Evolutionary conservation across 176 grass and related monocot species (phyloP), one percentile per base, ranked within the genome.

Genomic region (Pontederia paniculata): DNA sequence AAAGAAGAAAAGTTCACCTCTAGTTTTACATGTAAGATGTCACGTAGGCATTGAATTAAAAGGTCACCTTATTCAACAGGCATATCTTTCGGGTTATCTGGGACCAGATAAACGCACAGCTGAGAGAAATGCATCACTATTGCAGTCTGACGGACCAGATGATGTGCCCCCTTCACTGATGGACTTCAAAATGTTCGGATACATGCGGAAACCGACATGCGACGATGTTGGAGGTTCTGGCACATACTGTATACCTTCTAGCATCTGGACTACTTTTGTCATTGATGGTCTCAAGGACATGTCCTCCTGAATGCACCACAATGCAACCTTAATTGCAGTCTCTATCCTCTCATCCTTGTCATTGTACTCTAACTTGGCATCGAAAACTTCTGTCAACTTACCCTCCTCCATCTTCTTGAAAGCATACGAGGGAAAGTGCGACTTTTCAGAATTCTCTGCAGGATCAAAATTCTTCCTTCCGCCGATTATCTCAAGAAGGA

Each of bases 271-370:
- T 2, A 98, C 93, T 72, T 78, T 90, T 0, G 76, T 55, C 93
- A 98, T 98, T n/a, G 77, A 77, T 12, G 93, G 93, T 37, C 93
- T 79, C 44, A 82, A 55, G 9, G 50, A 76, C 46, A 98, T 72
- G 60, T 98, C 93, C 12, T 98, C 93, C 54, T 98, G 93, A 62
- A 98, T 84, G 66, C 93, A 98, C 93, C 93, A 98, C 58, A 98
- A 48, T 21, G 93, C 93, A 2, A 98, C 83, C 68, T 91, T 98
- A 61, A 84, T 74, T 5, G 80, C 72, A 0, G 57, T 60, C 52
- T 88, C 77, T 31, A 98, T 5, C 58, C 83, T 72, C 23, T 61
- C 74, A 52, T 98, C 86, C 69, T 80, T 67, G 66, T 77, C 78
- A 21, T 74, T 47, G 63, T 42, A 73, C 55, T 50, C 77, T 17